These are phyloP conservation scores for Eucalyptus sp. DNA, from an alignment of 345 rosid genomes.

Conservation along the genomic window DNA sequence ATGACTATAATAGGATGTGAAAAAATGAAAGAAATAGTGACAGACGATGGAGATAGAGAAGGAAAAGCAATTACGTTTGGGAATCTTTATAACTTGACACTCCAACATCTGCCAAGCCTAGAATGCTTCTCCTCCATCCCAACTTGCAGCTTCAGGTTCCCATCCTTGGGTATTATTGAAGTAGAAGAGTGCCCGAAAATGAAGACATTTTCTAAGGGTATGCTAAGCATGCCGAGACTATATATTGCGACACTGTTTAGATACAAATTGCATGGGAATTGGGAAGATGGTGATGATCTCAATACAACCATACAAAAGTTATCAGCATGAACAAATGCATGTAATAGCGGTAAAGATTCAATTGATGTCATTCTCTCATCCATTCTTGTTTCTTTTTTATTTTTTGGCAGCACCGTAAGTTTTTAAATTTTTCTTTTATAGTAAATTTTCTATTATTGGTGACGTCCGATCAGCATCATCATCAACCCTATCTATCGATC, in stretches of 20 bases:
- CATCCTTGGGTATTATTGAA: fast-evolving
- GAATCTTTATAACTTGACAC: neutral
- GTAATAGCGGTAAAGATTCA: fast-evolving
- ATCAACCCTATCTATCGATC: too few species aligned
- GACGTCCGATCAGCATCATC: too few species aligned
- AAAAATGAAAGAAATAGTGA: too few species aligned
- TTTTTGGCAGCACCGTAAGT: fast-evolving
- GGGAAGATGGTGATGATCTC: neutral
- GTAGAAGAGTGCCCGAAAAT: neutral
- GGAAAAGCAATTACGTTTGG: too few species aligned
- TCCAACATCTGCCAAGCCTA: neutral
- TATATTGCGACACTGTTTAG: fast-evolving
- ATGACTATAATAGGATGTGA: too few species aligned
- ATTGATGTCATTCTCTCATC: fast-evolving
- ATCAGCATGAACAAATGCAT: neutral
- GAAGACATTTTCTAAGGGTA: neutral
- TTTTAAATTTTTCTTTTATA: too few species aligned
- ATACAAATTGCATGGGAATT: fast-evolving
- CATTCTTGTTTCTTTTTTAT: too few species aligned
- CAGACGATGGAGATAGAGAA: fast-evolving
- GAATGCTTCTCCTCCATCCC: neutral
- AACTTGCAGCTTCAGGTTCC: fast-evolving
- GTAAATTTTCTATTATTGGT: too few species aligned
- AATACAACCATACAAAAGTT: neutral
- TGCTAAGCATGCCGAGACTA: fast-evolving